Conservation (phyloP, 305 asterid species). For the Solanum aculeatissimum region DNA sequence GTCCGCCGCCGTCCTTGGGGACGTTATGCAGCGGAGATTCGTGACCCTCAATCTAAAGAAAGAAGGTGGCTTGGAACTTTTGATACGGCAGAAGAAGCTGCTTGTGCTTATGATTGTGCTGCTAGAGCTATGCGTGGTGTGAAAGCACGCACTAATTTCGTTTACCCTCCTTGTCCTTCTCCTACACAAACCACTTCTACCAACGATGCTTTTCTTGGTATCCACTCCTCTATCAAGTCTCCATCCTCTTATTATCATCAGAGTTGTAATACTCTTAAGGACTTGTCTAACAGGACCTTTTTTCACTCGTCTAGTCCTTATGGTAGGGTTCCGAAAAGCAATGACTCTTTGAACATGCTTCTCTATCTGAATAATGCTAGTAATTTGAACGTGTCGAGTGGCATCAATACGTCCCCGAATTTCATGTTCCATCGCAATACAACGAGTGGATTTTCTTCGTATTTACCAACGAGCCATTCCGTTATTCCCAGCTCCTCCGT, state of each 20-base stretch:
- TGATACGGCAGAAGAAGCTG: constrained; percentile 97
- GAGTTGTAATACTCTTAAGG: not conserved
- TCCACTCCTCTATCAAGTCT: constrained; percentile 13
- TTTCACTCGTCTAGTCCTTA: constrained; percentile 21
- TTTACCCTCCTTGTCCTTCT: constrained; percentile 41
- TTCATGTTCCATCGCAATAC: not conserved
- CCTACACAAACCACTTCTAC: not conserved
- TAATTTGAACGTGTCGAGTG: not conserved
- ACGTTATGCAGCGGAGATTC: constrained; percentile 83
- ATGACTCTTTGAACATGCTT: constrained; percentile 29
- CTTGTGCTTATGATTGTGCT: constrained; percentile 89
- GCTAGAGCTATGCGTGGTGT: constrained; percentile 91
- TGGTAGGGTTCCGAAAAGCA: not conserved
- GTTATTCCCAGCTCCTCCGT: not conserved
- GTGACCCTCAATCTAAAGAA: constrained; percentile 83
- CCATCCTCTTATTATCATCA: constrained; percentile 23
- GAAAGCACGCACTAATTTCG: constrained; percentile 73
- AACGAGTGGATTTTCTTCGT: not conserved
- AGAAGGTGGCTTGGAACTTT: constrained; percentile 90
- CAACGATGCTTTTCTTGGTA: not conserved
- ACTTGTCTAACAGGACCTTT: not conserved
- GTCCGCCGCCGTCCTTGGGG: constrained; percentile 99
- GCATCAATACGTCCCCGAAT: not conserved
- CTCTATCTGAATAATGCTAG: not conserved
- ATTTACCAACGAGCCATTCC: not conserved